These are phyloP conservation scores for Sanghuangporus sanghuang DNA, from an alignment of 1,284 basidiomycete species.

Conservation along the genomic window DNA sequence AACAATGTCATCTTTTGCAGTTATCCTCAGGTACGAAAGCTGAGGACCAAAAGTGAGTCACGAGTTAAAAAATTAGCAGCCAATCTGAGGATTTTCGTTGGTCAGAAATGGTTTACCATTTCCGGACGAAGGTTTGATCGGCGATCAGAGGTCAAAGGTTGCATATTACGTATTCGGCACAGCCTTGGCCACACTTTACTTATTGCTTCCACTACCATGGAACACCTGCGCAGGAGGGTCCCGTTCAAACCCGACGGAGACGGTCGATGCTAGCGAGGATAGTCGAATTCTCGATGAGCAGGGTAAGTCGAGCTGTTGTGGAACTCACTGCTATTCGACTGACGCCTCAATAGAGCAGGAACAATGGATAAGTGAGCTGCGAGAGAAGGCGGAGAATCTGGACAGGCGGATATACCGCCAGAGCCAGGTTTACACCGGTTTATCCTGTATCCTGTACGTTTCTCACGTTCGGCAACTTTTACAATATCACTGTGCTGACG, in stretches of 20 bases:
- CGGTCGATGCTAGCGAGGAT: not conserved
- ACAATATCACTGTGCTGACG: not conserved
- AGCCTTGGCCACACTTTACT: not conserved
- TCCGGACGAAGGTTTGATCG: not conserved
- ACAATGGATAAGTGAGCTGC: conserved; percentile 6
- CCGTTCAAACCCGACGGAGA: conserved; percentile 8
- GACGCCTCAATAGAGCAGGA: conserved; percentile 10
- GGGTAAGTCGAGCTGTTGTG: not conserved
- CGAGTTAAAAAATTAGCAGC: not conserved
- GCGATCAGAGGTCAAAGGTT: not conserved
- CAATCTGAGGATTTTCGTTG: conserved; percentile 6
- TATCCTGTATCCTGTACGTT: conserved; percentile 8
- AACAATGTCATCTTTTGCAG: conserved; percentile 1
- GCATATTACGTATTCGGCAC: not conserved
- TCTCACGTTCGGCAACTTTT: not conserved
- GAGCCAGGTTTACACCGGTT: not conserved
- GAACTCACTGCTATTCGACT: not conserved
- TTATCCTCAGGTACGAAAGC: too few species aligned
- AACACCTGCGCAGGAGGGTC: conserved; percentile 9
- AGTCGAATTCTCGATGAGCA: conserved; percentile 11
- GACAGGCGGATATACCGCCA: not conserved
- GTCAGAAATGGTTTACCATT: not conserved
- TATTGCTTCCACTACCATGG: not conserved
- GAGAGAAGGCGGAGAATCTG: not conserved
- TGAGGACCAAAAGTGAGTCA: not conserved